These are phyloP conservation scores for Phytophthora syringae DNA, from an alignment of 352 stramenopile genomes.

Conservation along the genomic window DNA sequence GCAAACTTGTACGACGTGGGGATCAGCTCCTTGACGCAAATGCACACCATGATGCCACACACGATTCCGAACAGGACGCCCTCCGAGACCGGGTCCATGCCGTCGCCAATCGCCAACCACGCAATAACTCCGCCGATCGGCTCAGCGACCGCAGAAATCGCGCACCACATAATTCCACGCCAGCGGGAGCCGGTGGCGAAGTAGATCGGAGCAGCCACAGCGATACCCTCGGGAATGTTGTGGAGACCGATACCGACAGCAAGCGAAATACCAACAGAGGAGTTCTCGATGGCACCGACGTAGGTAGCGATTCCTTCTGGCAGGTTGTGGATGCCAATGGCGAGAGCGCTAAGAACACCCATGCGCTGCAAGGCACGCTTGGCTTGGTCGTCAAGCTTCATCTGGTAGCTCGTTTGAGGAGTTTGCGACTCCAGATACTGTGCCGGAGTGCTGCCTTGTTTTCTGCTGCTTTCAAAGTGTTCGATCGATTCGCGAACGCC, in stretches of 20 bases:
- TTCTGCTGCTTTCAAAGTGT: conserved; percentile 31
- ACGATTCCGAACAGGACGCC: conserved; percentile 93
- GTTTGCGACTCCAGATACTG: conserved; percentile 36
- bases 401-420: conserved; percentile 10
- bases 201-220: conserved; percentile 96
- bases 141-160: conserved; percentile 89
- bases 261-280: conserved; percentile 90
- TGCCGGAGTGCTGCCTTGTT: background rate
- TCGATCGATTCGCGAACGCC: conserved; percentile 42
- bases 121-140: conserved; percentile 88
- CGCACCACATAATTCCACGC: conserved; percentile 94
- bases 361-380: conserved; percentile 71
- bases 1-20: conserved; percentile 92
- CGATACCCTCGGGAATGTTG: conserved; percentile 97
- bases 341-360: conserved; percentile 91
- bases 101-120: conserved; percentile 82
- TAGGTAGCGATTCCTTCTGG: conserved; percentile 96
- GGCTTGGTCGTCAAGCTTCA: conserved; percentile 40
- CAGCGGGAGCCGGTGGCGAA: conserved; percentile 93
- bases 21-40: conserved; percentile 90
- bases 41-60: conserved; percentile 95
- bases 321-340: conserved; percentile 96
- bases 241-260: conserved; percentile 96
- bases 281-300: conserved; percentile 90
- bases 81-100: conserved; percentile 71